Evolutionary conservation across 163 green algal species (phyloP), one percentile per base, ranked within the genome.

Genomic region (Volvox carteri): DNA sequence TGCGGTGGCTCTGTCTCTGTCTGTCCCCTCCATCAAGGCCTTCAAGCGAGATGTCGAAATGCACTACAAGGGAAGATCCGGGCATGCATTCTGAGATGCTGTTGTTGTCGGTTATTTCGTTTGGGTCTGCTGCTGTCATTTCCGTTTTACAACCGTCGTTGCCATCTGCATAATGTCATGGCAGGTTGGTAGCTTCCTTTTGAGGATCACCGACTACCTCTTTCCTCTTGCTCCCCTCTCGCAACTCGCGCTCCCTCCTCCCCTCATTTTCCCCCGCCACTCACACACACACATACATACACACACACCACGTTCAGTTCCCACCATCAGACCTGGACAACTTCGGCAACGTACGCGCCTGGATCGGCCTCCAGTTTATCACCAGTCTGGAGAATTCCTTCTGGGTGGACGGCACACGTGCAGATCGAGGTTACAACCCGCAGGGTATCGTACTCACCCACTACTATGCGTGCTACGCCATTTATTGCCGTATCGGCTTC

Each of bases 381-480:
- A 46, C 28, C 25, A 41, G 23, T 18, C 6, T 48, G 18, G n/a
- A 60, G 1, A 46, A 58, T 12, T 86, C 78, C 41, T 86, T 39
- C 41, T 86, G 78, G 78, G 60, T 18, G 0, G 78, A 86, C 60
- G 78, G 78, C 78, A 86, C 78, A 0, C 58, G 58, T 28, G 78
- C 30, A 0, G 60, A 86, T 41, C 3, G 46, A 12, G 77, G 52
- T 37, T 85, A 42, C 77, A 62, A 76, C 41, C 41, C 58, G 5
- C 4, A 21, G 25, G 11, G 16, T 11, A 62, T 77, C 58, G 11
- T 77, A 12, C 4, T 41, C 14, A 4, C 11, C 60, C 28, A 39
- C 21, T 19, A 28, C 4, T 42, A 77, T 3, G 48, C 78, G 21
- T 86, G 78, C 42, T 86, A 86, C 78, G 78, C 58, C 39, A 50